Conservation (phyloP, 2,329 filamentous ascomycete species). For the Colletotrichum sp. region DNA sequence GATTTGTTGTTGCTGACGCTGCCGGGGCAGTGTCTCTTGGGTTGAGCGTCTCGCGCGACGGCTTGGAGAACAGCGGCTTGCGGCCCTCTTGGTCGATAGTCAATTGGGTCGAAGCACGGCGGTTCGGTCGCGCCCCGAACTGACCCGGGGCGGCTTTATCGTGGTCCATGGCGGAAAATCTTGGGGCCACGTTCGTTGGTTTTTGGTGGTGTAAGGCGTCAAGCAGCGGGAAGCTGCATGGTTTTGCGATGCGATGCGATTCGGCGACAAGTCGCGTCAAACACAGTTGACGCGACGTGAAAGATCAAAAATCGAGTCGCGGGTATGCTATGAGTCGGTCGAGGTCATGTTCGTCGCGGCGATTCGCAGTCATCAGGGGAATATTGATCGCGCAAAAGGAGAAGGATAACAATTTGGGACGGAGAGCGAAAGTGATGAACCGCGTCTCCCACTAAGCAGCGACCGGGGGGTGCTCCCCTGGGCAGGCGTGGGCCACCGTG, state of each 20-base stretch:
- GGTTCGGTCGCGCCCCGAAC: conserved; percentile 25
- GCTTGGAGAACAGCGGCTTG: conserved; percentile 42
- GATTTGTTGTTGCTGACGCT: conserved; percentile 14
- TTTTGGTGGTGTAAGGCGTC: neutral
- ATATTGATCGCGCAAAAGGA: conserved; percentile 6
- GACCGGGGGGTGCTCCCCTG: conserved; percentile 1
- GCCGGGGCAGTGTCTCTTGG: neutral
- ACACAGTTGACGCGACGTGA: neutral
- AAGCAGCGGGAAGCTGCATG: conserved; percentile 14
- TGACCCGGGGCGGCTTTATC: conserved; percentile 20
- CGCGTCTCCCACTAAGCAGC: conserved; percentile 7
- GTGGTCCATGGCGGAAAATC: conserved; percentile 27
- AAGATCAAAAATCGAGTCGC: neutral
- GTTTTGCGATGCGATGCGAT: conserved; percentile 3
- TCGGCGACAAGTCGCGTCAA: conserved; percentile 15
- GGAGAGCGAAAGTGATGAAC: conserved; percentile 1
- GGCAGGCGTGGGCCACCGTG: neutral
- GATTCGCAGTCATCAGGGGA: conserved; percentile 13
- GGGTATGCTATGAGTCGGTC: neutral
- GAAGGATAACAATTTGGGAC: conserved; percentile 9
- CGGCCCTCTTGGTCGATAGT: conserved; percentile 44
- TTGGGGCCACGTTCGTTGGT: neutral
- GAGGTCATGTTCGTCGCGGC: neutral
- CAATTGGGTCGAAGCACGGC: conserved; percentile 26
- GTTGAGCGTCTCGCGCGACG: conserved; percentile 22